These are phyloP conservation scores for Pseudogymnoascus sp. DNA, from an alignment of 2,329 filamentous ascomycete genomes.

Conservation along the genomic window DNA sequence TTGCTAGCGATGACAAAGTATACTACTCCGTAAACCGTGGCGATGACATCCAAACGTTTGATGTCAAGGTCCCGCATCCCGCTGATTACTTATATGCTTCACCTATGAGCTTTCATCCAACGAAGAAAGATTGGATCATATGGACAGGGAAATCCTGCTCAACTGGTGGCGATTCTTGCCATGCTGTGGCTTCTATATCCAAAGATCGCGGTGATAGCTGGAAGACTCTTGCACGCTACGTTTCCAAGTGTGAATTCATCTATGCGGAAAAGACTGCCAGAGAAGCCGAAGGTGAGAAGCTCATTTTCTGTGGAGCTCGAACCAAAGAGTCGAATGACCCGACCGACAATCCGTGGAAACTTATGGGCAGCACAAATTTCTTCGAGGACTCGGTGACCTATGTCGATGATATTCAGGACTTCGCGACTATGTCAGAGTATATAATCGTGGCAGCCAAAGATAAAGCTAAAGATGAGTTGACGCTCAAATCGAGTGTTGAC, in stretches of 20 bases:
- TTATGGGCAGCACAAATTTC: slow-evolving; percentile 72
- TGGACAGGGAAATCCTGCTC: slow-evolving; percentile 71
- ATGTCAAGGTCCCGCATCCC: slow-evolving; percentile 50
- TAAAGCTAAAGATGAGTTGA: slow-evolving; percentile 57
- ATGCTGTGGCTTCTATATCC: slow-evolving; percentile 65
- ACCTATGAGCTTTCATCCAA: slow-evolving; percentile 72
- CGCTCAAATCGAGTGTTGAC: slow-evolving; percentile 74
- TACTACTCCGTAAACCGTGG: slow-evolving; percentile 79
- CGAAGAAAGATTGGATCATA: slow-evolving; percentile 80
- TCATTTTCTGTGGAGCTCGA: slow-evolving; percentile 53
- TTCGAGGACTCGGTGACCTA: slow-evolving; percentile 50
- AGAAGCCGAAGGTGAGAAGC: slow-evolving; percentile 32
- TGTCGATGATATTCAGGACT: slow-evolving; percentile 67
- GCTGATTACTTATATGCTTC: slow-evolving; percentile 34
- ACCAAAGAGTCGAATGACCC: slow-evolving; percentile 56
- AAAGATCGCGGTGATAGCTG: slow-evolving; percentile 74
- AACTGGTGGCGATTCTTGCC: slow-evolving; percentile 46
- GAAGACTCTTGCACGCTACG: slow-evolving; percentile 64
- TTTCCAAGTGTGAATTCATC: slow-evolving; percentile 79
- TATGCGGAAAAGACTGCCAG: slow-evolving; percentile 49
- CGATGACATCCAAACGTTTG: slow-evolving; percentile 61
- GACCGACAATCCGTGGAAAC: slow-evolving; percentile 51
- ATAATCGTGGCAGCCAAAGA: slow-evolving; percentile 73
- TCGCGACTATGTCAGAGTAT: slow-evolving; percentile 94
- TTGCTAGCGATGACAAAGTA: slow-evolving; percentile 57